Base-by-base conservation (phyloP, 2,329 filamentous ascomycete genomes). In the Hypoxylon sp. region DNA sequence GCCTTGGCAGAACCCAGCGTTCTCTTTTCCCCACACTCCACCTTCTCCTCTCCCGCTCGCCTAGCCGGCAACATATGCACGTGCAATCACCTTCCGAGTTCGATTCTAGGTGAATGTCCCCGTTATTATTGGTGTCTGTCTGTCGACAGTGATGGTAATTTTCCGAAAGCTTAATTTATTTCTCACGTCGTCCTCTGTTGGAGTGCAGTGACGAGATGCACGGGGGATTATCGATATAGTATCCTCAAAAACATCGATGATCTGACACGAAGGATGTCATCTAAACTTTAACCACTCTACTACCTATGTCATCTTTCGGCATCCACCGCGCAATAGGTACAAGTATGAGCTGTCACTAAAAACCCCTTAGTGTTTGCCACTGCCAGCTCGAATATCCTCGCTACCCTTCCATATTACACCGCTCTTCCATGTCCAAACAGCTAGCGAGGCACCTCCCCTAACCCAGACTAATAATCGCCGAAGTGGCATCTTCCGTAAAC, bases 1-100 rank as follows among this genome's bases (percentile, higher is more conserved):
- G 68, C 53, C 68, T 70, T 70, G 68, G 68, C 65, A 59, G 26
- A 37, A 31, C 31, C 39, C 44, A 22, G 29, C 53, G 14, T 51
- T 51, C 46, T 56, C 54, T 63, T 63, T 63, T 63, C 68, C 68
- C 68, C 64, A 68, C 65, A 70, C 68, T 70, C 64, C 63, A 55
- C 63, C 19, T 37, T 55, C 19, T 29, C 46, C 22, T 35, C 24
- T 51, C 56, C 56, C 24, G 33, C 31, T 44, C 33, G 44, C 24
- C 22, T 37, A 26, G n/a, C 48, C 42, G 51, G 31, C n/a, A 35
- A 26, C 31, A 50, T 46, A 37, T 58, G 55, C 47, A 60, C 50
- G 42, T 50, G 39, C 47, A 29, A 19, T 29, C 42, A 54, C 29
- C n/a, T 44, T 46, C 29, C 29, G 29, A 37, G 31, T 50, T 17